Evolutionary conservation across 148 eudicot genomes (phyloP), one percentile per base, ranked within the genome.

Genomic region (Arbutus unedo): DNA sequence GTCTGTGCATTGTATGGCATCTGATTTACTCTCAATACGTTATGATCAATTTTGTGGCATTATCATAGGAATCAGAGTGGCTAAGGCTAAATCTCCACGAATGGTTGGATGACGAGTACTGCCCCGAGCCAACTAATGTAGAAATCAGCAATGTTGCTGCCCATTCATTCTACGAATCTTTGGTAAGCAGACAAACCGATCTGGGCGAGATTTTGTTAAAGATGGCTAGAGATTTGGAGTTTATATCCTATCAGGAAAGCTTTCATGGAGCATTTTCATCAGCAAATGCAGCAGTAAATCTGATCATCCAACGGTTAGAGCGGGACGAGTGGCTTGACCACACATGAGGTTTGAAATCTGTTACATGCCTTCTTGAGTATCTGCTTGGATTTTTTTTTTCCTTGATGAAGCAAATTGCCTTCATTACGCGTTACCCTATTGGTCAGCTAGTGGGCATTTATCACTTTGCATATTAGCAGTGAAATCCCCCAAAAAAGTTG

Each of bases 251-350:
- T 85, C 92, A 91, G 81, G 98, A 96, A 79, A 96, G 98, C 90
- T 96, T 96, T 85, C 98, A 96, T 83, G 98, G 98, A 76, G 98
- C 98, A 68, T 96, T 92, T 84, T 94, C 97, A 74, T 92, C 98
- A 8, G 98, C 98, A 81, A 96, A 96, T 91, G 98, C 98, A 60
- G 98, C 98, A 10, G 85, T 96, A 19, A 77, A 79, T 86, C 91
- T 96, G 45, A 96, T 96, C 74, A 86, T 90, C 44, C 88, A 93
- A 72, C 90, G 93, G 48, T 86, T 96, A 74, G 87, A 88, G 77
- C 86, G 82, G 53, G 88, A 84, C 62, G 89, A 89, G 86, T 41
- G 71, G 84, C 75, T 83, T 70, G 68, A 43, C 75, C 38, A 25
- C 41, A 4, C 51, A 56, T 47, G 64, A 83, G 86, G 88, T 86